Base-by-base conservation (phyloP, 176 grass and related monocot genomes). In the sorghum (Sorghum bicolor) region DNA sequence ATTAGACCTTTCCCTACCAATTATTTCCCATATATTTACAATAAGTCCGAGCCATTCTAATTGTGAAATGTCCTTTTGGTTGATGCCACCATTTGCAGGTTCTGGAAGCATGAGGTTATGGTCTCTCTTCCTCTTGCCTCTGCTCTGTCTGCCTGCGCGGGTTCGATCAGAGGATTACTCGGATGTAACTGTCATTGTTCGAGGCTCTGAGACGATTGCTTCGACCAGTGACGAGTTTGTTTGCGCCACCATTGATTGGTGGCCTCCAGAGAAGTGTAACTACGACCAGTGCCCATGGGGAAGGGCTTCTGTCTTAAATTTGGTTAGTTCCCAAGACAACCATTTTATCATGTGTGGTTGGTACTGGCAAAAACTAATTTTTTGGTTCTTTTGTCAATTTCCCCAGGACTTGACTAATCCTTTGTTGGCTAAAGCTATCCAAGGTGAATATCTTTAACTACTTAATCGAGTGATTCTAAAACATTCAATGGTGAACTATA, bases 161-260 rank as follows among this genome's bases (percentile, higher is more conserved):
- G 75, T 88, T 83, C 66, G 50, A 64, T 90, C 91, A 0, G 80
- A 92, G 64, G 93, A 96, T 81, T 83, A 85, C 43, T 75, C 72
- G 0, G 89, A 94, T 85, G 96, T 90, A 79, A 90, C 89, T 0
- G 81, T 96, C 61, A 86, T 87, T 74, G 34, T 99, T 58, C 89
- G 81, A 47, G 96, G 96, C 6, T 90, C 96, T 24, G 33, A 82
- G 67, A 90, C 80, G 19, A 84, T 96, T 17, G 93, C 93, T 44
- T 86, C 92, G 6, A 99, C 87, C 26, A 88, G 87, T 45, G 83
- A 89, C n/a, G 82, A 83, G 83, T 99, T 94, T 43, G 82, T 99
- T 66, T 99, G 96, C 3, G 91, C 91, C 13, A 99, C 96, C 74
- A 77, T 99, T 39, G 96, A 99, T 96, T 99, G 96, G 96, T 99